A percentile compares a stretch with the other conserved stretches of the same genome.
phyloP scores from a whole-genome alignment of 352 stramenopile genomes.

The Phytophthora palmivora region DNA sequence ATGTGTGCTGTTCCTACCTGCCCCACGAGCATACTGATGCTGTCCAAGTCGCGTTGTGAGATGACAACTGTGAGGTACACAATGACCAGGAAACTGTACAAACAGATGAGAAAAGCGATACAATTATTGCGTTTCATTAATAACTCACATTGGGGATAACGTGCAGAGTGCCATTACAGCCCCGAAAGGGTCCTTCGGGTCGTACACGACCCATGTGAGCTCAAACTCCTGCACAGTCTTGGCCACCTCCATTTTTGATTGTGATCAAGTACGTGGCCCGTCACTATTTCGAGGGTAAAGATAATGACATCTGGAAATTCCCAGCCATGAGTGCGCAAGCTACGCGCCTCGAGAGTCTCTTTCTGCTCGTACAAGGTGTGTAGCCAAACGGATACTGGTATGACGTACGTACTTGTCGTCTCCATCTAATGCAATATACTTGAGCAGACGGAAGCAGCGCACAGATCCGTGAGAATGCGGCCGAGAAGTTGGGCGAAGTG shows the following conservation, averaged over 20 bases:
- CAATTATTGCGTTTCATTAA: not conserved
- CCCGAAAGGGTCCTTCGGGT: conserved; percentile 72
- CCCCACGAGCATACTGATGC: conserved; percentile 69
- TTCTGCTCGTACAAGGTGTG: conserved; percentile 74
- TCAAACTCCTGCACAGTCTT: conserved; percentile 72
- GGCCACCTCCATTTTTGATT: conserved; percentile 17
- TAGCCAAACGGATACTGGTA: not conserved
- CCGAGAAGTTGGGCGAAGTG: conserved; percentile 73
- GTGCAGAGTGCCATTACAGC: conserved; percentile 75
- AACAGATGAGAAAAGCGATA: conserved; percentile 8
- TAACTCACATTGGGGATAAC: conserved; percentile 71
- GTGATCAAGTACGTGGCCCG: conserved; percentile 4
- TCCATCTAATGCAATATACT: conserved; percentile 16
- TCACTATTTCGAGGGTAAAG: conserved; percentile 7
- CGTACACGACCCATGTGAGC: conserved; percentile 88
- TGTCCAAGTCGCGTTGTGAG: conserved; percentile 84
- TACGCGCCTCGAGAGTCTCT: conserved; percentile 82
- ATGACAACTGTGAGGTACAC: conserved; percentile 81
- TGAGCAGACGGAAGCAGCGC: conserved; percentile 68
- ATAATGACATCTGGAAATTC: conserved; percentile 8
- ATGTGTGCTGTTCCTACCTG: conserved; percentile 46
- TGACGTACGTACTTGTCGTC: not conserved
- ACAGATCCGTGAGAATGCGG: conserved; percentile 74
- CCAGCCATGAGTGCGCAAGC: conserved; percentile 41
- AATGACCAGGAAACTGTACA: conserved; percentile 81